phyloP scores from a whole-genome alignment of 768 basidiomycete genomes.

The Brasilioporus rufonigricans region DNA sequence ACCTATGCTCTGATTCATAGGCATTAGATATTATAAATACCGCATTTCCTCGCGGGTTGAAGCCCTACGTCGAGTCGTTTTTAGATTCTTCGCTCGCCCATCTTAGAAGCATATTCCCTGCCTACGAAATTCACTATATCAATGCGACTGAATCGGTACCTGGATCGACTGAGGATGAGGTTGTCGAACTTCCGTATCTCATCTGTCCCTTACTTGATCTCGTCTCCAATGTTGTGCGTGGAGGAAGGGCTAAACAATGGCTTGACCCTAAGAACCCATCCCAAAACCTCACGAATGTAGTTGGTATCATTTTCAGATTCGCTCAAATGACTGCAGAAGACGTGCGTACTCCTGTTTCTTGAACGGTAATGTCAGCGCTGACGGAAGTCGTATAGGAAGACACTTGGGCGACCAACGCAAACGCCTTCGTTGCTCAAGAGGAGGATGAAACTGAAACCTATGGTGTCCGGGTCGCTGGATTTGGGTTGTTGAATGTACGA shows the following conservation, averaged over 20 bases:
- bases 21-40: conserved; percentile 77
- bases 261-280: conserved; percentile 39
- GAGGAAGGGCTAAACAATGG: conserved; percentile 65
- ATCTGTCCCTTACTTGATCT: conserved; percentile 82
- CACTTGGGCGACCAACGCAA: conserved; percentile 85
- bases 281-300: conserved; percentile 46
- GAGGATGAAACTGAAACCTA: conserved; percentile 87
- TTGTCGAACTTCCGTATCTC: conserved; percentile 72
- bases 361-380: not conserved
- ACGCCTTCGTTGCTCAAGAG: conserved; percentile 92
- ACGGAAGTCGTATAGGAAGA: conserved; percentile 62
- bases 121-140: conserved; percentile 63
- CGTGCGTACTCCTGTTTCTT: conserved; percentile 42
- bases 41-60: conserved; percentile 76
- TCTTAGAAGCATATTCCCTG: conserved; percentile 54
- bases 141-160: conserved; percentile 54
- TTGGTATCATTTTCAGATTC: conserved; percentile 62
- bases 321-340: conserved; percentile 90
- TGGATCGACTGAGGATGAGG: conserved; percentile 69
- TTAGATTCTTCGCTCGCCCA: conserved; percentile 58
- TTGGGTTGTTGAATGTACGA: conserved; percentile 77
- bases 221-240: conserved; percentile 60
- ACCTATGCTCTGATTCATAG: conserved; percentile 37
- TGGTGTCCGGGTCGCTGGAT: conserved; percentile 78
- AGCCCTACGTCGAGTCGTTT: conserved; percentile 60